Percentiles rank a stretch among this genome's conserved stretches.
Evolutionary conservation across 305 asterid species (phyloP).

Genomic region (Solanum hybrid): DNA sequence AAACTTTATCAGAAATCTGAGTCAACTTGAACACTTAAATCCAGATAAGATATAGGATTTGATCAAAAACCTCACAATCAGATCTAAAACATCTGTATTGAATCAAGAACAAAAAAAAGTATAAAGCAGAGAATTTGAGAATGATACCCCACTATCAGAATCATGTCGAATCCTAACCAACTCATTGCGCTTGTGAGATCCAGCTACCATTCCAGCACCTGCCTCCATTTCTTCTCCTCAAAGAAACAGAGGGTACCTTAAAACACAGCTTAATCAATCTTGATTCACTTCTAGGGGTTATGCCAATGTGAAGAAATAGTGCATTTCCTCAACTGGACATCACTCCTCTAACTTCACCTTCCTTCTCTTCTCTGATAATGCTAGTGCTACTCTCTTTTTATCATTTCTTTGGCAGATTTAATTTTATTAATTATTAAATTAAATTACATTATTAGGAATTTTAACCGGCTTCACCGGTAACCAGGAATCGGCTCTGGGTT

Average conservation of each 20-base stretch:
- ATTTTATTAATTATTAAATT: background rate
- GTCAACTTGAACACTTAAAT: background rate
- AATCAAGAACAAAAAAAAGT: background rate
- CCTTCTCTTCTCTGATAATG: background rate
- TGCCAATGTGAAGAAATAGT: background rate
- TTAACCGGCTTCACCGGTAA: background rate
- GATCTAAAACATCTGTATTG: background rate
- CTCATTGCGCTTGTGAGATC: conserved; percentile 75
- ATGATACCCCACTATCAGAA: conserved; percentile 52
- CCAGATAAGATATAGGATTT: background rate
- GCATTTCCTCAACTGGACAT: background rate
- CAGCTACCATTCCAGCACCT: conserved; percentile 75
- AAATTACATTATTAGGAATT: background rate
- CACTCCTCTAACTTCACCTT: background rate
- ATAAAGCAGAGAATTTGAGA: background rate
- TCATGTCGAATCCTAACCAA: conserved; percentile 62
- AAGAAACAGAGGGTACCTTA: background rate
- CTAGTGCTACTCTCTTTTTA: background rate
- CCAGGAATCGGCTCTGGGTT: background rate
- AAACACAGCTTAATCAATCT: background rate
- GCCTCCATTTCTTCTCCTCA: conserved; percentile 51
- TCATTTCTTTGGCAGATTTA: background rate
- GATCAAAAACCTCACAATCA: background rate
- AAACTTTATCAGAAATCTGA: background rate
- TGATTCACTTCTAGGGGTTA: background rate